phyloP scores from a whole-genome alignment of 1,139 yeast species.

The Geotrichum reessii region DNA sequence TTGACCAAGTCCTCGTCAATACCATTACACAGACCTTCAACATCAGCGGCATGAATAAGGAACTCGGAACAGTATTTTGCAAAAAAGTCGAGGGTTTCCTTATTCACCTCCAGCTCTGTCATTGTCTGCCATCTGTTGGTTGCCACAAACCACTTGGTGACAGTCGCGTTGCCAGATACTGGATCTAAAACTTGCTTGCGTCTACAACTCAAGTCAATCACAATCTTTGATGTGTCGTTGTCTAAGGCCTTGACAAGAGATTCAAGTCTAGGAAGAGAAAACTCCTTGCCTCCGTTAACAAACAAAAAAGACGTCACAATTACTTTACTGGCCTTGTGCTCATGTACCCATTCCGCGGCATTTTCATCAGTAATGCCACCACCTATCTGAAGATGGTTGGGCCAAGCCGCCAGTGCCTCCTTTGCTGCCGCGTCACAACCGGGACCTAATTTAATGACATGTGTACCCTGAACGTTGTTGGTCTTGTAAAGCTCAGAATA shows the following conservation, averaged over 20 bases:
- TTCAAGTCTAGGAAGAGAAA: slow-evolving; percentile 52
- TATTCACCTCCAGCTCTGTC: slow-evolving; percentile 55
- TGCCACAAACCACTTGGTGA: slow-evolving; percentile 75
- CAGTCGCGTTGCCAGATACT: slow-evolving; percentile 28
- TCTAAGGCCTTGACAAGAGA: slow-evolving; percentile 52
- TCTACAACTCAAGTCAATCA: slow-evolving; percentile 88
- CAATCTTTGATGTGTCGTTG: slow-evolving; percentile 47
- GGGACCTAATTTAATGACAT: slow-evolving; percentile 86
- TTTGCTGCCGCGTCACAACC: slow-evolving; percentile 80
- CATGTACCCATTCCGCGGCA: slow-evolving; percentile 64
- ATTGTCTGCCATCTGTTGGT: slow-evolving; percentile 96
- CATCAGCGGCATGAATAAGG: slow-evolving; percentile 95
- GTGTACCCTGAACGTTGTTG: slow-evolving; percentile 65
- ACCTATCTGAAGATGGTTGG: slow-evolving; percentile 71
- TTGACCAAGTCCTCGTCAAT: slow-evolving; percentile 73
- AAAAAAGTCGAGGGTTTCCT: slow-evolving; percentile 49
- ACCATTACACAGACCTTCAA: slow-evolving; percentile 92
- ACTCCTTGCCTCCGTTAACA: slow-evolving; percentile 47
- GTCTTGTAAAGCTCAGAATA: slow-evolving; percentile 67
- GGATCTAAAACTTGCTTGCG: slow-evolving; percentile 33
- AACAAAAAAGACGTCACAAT: slow-evolving; percentile 92
- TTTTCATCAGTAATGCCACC: slow-evolving; percentile 80
- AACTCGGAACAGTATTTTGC: slow-evolving; percentile 74
- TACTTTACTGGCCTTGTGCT: slow-evolving; percentile 65
- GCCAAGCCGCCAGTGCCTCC: slow-evolving; percentile 73